Percentiles rank a stretch among this genome's conserved stretches.
These are phyloP conservation scores for Phytophthora meadii DNA, from an alignment of 352 stramenopile genomes.

Conservation along the genomic window DNA sequence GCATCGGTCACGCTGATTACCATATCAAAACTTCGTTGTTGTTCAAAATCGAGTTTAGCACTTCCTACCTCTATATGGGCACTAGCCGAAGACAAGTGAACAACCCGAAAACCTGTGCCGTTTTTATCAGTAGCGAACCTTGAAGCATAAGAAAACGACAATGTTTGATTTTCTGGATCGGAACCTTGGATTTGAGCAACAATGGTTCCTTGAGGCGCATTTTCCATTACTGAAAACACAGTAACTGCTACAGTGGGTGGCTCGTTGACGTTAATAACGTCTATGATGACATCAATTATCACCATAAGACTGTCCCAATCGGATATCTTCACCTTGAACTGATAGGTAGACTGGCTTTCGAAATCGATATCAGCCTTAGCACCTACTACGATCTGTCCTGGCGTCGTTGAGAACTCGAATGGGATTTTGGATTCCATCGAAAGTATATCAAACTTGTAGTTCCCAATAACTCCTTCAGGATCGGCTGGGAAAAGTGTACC, in stretches of 20 bases:
- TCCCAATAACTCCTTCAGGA: constrained; percentile 16
- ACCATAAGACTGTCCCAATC: constrained; percentile 22
- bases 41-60: constrained; percentile 51
- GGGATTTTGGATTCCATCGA: neutral
- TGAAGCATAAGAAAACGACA: constrained; percentile 43
- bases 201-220: constrained; percentile 48
- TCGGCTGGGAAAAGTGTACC: constrained; percentile 25
- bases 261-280: constrained; percentile 38
- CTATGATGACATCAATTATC: constrained; percentile 20
- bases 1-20: constrained; percentile 47
- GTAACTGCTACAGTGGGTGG: constrained; percentile 10
- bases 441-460: constrained; percentile 21
- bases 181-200: constrained; percentile 42
- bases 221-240: constrained; percentile 41
- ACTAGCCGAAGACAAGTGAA: constrained; percentile 36
- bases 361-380: constrained; percentile 27
- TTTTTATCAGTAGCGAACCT: constrained; percentile 30
- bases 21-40: constrained; percentile 41
- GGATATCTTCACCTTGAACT: constrained; percentile 19
- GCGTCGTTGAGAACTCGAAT: constrained; percentile 19
- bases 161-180: constrained; percentile 63
- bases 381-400: constrained; percentile 27
- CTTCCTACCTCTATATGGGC: constrained; percentile 56
- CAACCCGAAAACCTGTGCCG: constrained; percentile 44
- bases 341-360: constrained; percentile 15